These are phyloP conservation scores for Rutstroemia sp. DNA, from an alignment of 2,329 filamentous ascomycete species.

Conservation along the genomic window DNA sequence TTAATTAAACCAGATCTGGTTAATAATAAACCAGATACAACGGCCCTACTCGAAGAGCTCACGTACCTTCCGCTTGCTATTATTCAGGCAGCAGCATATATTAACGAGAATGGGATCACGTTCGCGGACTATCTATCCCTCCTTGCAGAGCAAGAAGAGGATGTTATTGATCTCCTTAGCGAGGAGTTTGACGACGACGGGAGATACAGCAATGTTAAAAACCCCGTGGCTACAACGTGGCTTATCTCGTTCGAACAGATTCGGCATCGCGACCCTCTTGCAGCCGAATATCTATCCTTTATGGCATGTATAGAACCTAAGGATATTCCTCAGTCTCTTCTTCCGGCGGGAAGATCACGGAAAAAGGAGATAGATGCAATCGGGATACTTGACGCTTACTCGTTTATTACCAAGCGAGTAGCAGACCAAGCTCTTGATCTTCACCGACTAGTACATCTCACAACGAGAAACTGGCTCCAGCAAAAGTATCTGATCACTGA, in stretches of 20 bases:
- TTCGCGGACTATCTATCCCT: not conserved
- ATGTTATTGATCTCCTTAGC: not conserved
- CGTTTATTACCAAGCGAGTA: not conserved
- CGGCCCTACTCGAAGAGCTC: too few species aligned
- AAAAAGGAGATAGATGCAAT: not conserved
- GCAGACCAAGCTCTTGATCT: not conserved
- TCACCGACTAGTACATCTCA: not conserved
- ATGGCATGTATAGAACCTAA: too few species aligned
- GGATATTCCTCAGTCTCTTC: too few species aligned
- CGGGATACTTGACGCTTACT: not conserved
- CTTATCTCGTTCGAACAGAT: too few species aligned
- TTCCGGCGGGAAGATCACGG: too few species aligned
- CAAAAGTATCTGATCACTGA: not conserved
- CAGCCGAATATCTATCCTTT: too few species aligned
- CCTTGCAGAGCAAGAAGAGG: not conserved
- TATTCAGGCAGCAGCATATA: too few species aligned
- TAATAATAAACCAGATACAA: too few species aligned
- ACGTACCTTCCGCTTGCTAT: too few species aligned
- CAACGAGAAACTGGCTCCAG: not conserved
- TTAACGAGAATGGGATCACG: too few species aligned
- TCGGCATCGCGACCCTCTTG: too few species aligned
- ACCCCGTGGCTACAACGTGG: not conserved
- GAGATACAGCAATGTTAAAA: not conserved
- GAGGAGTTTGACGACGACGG: not conserved
- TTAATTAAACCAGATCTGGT: too few species aligned